These are phyloP conservation scores for Ogataea polymorpha DNA, from an alignment of 805 yeast species.

Conservation along the genomic window DNA sequence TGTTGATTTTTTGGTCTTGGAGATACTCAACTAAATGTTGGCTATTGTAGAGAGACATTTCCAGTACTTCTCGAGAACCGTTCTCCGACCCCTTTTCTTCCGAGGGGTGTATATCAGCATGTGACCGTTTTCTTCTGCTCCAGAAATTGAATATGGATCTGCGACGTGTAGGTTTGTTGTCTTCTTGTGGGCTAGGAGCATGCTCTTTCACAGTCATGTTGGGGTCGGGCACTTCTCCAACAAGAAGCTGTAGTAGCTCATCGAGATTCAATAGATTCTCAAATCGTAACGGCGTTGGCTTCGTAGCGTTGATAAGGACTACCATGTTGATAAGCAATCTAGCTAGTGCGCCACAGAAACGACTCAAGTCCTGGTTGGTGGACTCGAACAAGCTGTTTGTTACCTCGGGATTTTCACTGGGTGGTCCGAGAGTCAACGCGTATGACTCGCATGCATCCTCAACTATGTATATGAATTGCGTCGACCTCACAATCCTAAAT, in stretches of 20 bases:
- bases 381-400: conserved; percentile 17
- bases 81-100: not conserved
- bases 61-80: not conserved
- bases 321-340: conserved; percentile 21
- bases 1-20: conserved; percentile 16
- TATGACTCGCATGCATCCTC: conserved; percentile 4
- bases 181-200: not conserved
- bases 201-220: not conserved
- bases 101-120: not conserved
- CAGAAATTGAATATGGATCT: conserved; percentile 15
- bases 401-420: conserved; percentile 7
- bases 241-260: conserved; percentile 11
- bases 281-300: conserved; percentile 8
- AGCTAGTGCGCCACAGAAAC: conserved; percentile 19
- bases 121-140: conserved; percentile 6
- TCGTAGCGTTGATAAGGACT: conserved; percentile 6
- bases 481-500: conserved; percentile 16
- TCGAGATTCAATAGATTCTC: conserved; percentile 21
- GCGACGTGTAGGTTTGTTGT: not conserved
- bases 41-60: conserved; percentile 4
- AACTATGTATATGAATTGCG: conserved; percentile 11
- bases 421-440: conserved; percentile 7
- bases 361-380: conserved; percentile 16
- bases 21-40: conserved; percentile 7
- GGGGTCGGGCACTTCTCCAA: not conserved